phyloP scores from a whole-genome alignment of 345 rosid species.

The Citrus hindsii region DNA sequence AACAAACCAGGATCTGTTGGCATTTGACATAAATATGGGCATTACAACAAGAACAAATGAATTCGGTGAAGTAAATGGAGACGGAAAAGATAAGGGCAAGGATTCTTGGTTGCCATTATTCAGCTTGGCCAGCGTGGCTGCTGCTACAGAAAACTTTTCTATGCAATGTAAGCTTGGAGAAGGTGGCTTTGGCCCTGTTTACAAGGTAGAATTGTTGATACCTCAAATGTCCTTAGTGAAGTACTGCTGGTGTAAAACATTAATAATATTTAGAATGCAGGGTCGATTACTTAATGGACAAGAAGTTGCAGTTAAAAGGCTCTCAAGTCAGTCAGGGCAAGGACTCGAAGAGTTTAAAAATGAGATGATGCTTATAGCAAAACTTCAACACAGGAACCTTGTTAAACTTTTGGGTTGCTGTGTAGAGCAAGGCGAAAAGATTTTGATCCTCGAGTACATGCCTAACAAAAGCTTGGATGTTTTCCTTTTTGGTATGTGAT shows the following conservation, averaged over 20 bases:
- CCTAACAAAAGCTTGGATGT: neutral
- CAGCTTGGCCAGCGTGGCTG: conserved; percentile 20
- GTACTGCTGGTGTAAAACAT: neutral
- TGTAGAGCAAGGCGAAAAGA: neutral
- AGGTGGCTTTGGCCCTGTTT: conserved; percentile 39
- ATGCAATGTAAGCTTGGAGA: conserved; percentile 29
- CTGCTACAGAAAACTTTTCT: conserved; percentile 25
- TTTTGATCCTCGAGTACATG: neutral
- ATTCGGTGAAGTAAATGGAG: neutral
- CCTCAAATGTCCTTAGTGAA: neutral
- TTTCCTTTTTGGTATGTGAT: neutral
- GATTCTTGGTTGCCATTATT: conserved; percentile 20
- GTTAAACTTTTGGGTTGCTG: conserved; percentile 2
- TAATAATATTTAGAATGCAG: neutral
- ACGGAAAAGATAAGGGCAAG: neutral
- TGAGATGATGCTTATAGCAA: conserved; percentile 24
- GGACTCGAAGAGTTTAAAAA: conserved; percentile 33
- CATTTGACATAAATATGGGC: conserved; percentile 15
- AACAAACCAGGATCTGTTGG: conserved; percentile 13
- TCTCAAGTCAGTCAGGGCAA: conserved; percentile 33
- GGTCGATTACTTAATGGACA: conserved; percentile 22
- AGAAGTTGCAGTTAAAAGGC: conserved; percentile 38
- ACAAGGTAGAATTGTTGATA: neutral
- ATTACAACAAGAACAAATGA: neutral
- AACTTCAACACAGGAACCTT: conserved; percentile 1